Percentiles rank a stretch among this genome's conserved stretches.
Conservation (phyloP, 2,329 filamentous ascomycete species). For the Verticillium nonalfalfae region DNA sequence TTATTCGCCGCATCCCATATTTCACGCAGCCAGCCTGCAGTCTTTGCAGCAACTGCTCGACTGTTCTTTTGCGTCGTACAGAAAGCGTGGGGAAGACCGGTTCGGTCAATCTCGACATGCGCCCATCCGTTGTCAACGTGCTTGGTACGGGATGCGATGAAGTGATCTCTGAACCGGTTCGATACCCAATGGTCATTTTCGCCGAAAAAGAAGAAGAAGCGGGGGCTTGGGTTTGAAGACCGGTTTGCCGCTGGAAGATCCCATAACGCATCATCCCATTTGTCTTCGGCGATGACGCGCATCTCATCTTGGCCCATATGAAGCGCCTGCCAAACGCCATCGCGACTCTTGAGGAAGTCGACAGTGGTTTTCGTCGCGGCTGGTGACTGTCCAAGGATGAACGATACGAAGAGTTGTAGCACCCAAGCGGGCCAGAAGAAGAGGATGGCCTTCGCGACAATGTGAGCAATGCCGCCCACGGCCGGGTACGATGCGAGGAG, state of each 20-base stretch:
- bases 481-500: constrained; percentile 33
- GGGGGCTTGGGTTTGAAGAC: constrained; percentile 24
- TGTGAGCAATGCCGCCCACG: constrained; percentile 32
- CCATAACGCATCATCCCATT: constrained; percentile 56
- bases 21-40: constrained; percentile 8
- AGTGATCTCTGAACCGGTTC: constrained; percentile 45
- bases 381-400: constrained; percentile 39
- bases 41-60: constrained; percentile 4
- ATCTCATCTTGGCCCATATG: constrained; percentile 56
- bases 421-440: constrained; percentile 29
- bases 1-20: background rate
- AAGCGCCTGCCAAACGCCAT: constrained; percentile 54
- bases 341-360: constrained; percentile 46
- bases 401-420: constrained; percentile 35
- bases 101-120: constrained; percentile 47
- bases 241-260: constrained; percentile 22
- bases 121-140: constrained; percentile 29
- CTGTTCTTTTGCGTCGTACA: constrained; percentile 31
- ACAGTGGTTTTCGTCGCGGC: constrained; percentile 44
- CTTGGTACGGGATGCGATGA: constrained; percentile 38
- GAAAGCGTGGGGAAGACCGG: constrained; percentile 53
- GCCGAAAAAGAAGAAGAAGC: constrained; percentile 55
- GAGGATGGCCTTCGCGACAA: constrained; percentile 33
- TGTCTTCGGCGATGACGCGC: constrained; percentile 49
- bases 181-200: constrained; percentile 58